These are phyloP conservation scores for Sordariomycetes sp. DNA, from an alignment of 2,329 filamentous ascomycete genomes.

Conservation along the genomic window DNA sequence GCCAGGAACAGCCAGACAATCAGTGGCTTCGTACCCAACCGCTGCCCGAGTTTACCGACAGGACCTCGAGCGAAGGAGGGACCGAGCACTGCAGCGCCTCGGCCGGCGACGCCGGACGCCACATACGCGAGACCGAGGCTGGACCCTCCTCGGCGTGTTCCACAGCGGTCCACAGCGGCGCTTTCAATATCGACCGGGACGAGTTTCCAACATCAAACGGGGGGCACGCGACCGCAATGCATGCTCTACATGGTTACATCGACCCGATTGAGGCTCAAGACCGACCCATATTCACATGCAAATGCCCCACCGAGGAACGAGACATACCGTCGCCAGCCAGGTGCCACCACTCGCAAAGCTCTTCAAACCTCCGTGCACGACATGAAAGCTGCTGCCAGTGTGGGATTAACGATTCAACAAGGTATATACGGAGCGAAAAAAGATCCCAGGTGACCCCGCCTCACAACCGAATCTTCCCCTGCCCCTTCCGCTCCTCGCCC, in stretches of 20 bases:
- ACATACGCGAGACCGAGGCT: neutral
- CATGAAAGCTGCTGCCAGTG: no score
- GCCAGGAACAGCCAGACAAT: no score
- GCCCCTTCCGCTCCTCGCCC: constrained; percentile 1
- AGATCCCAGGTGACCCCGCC: neutral
- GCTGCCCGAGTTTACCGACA: no score
- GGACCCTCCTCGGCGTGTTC: no score
- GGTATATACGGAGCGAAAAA: neutral
- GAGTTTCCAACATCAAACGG: no score
- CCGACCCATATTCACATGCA: neutral
- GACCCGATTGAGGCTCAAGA: neutral
- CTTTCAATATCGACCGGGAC: no score
- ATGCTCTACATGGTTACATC: neutral
- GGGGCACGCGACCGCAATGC: no score
- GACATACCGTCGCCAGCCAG: neutral
- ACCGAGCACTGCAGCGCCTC: neutral
- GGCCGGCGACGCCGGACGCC: neutral
- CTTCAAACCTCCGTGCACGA: neutral
- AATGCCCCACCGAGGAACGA: neutral
- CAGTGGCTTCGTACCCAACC: no score
- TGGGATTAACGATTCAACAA: neutral
- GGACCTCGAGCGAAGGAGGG: no score
- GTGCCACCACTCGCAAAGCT: neutral
- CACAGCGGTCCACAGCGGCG: no score
- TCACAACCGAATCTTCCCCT: constrained; percentile 13